Percentiles rank a stretch among this genome's conserved stretches.
These are phyloP conservation scores for Polygonum maritimum DNA, from an alignment of 148 eudicot species.

Conservation along the genomic window DNA sequence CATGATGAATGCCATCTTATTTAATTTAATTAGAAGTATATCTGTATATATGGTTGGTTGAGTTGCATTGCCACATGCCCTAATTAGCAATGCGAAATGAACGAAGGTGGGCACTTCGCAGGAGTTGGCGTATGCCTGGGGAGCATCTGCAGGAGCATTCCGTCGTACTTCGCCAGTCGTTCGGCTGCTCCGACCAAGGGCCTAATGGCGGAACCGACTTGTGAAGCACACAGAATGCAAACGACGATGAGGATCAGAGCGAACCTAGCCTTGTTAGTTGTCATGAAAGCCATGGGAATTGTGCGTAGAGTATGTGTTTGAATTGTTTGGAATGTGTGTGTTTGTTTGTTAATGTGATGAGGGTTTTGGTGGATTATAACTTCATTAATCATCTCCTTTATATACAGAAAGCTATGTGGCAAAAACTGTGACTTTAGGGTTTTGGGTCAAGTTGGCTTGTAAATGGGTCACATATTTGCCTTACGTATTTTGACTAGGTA, in stretches of 20 bases:
- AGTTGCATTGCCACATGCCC: too few species aligned
- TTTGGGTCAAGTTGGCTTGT: too few species aligned
- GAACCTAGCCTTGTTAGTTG: not conserved
- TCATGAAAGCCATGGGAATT: not conserved
- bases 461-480: too few species aligned
- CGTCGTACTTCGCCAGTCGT: not conserved
- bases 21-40: too few species aligned
- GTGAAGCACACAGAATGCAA: not conserved
- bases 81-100: not conserved
- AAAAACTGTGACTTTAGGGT: too few species aligned
- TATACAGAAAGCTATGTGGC: too few species aligned
- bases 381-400: too few species aligned
- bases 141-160: not conserved
- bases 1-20: not conserved
- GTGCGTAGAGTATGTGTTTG: not conserved
- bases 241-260: not conserved
- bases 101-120: not conserved
- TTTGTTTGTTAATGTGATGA: too few species aligned
- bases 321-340: not conserved
- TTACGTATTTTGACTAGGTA: too few species aligned
- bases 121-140: not conserved
- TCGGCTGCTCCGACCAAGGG: not conserved
- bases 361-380: too few species aligned
- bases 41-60: not conserved
- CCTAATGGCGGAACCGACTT: not conserved